These are phyloP conservation scores for Chytridium lagenaria DNA, from an alignment of 371 early-diverging fungal species.

Conservation along the genomic window DNA sequence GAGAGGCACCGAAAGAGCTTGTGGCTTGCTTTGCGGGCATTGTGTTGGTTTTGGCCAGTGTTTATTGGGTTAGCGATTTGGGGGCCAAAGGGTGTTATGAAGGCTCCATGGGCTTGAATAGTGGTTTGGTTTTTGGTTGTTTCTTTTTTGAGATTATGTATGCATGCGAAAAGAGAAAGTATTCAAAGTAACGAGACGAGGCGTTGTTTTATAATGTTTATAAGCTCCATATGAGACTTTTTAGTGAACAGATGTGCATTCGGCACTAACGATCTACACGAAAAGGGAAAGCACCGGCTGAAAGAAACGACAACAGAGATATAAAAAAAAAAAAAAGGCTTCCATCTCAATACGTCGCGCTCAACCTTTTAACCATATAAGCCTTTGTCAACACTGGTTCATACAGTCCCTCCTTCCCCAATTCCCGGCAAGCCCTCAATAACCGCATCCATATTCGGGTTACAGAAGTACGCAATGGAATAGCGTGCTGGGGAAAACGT, in stretches of 20 bases:
- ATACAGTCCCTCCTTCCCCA: conserved; percentile 2
- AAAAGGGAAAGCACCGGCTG: background rate
- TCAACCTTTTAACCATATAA: conserved; percentile 11
- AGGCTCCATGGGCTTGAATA: background rate
- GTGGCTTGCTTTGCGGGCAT: background rate
- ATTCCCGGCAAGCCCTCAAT: conserved; percentile 19
- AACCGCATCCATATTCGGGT: conserved; percentile 31
- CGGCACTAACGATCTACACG: background rate
- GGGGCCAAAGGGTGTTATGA: background rate
- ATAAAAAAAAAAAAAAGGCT: background rate
- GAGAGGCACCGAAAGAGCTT: background rate
- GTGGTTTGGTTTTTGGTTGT: background rate
- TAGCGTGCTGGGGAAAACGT: conserved; percentile 66
- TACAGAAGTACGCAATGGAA: conserved; percentile 73
- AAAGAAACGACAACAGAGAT: background rate
- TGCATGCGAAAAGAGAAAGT: no score
- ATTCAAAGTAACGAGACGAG: no score
- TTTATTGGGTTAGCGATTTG: background rate
- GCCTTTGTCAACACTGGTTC: conserved; percentile 6
- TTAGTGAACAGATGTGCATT: background rate
- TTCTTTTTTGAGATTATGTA: background rate
- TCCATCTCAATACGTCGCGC: background rate
- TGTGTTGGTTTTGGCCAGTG: background rate
- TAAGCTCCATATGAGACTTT: no score
- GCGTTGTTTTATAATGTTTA: no score